Conservation (phyloP, 495 filamentous ascomycete genomes). For the Penicillium salamii region DNA sequence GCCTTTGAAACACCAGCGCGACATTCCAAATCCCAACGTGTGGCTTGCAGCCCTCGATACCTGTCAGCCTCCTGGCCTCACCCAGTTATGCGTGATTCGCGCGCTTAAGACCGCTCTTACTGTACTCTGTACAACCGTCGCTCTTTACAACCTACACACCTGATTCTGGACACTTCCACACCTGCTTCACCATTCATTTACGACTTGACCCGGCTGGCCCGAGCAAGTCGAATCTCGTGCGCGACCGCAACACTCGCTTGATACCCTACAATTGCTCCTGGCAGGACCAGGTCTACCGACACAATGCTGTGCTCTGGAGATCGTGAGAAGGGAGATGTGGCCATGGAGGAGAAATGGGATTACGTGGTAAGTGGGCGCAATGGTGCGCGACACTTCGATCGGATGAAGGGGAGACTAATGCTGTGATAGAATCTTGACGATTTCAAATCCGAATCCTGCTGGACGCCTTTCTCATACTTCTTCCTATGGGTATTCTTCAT, state of each 20-base stretch:
- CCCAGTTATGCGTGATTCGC: constrained; percentile 21
- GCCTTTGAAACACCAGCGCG: constrained; percentile 14
- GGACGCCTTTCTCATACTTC: constrained; percentile 74
- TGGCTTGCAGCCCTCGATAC: not conserved
- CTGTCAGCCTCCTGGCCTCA: constrained; percentile 9
- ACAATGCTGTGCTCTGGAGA: constrained; percentile 74
- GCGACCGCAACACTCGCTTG: constrained; percentile 7
- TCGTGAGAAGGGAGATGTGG: constrained; percentile 64
- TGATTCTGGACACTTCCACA: constrained; percentile 5
- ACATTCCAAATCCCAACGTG: constrained; percentile 5
- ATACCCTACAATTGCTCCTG: constrained; percentile 20
- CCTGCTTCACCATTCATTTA: constrained; percentile 9
- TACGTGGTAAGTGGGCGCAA: constrained; percentile 67
- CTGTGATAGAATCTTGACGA: constrained; percentile 79
- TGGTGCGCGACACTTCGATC: not conserved
- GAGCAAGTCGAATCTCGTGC: constrained; percentile 30
- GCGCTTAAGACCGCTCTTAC: constrained; percentile 15
- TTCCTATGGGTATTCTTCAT: constrained; percentile 78
- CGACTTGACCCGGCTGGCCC: constrained; percentile 45
- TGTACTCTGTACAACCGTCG: constrained; percentile 1
- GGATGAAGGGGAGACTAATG: constrained; percentile 11
- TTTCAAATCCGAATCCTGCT: constrained; percentile 78
- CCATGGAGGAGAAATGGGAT: constrained; percentile 88
- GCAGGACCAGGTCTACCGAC: constrained; percentile 30
- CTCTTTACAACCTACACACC: constrained; percentile 8